These are phyloP conservation scores for Wickerhamiella alocasiicola DNA, from an alignment of 805 yeast species.

Conservation along the genomic window DNA sequence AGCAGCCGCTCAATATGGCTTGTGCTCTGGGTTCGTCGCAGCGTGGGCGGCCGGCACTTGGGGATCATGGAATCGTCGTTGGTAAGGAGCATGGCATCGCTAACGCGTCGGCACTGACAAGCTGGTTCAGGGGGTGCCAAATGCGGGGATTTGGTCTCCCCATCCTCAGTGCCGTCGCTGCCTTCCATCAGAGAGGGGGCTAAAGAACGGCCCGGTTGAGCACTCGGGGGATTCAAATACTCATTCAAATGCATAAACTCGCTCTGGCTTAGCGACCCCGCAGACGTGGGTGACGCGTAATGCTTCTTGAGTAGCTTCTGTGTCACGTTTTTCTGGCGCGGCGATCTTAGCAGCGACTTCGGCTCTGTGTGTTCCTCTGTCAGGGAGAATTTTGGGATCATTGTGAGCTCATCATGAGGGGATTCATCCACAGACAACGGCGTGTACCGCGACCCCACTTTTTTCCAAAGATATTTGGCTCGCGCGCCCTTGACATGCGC, in stretches of 20 bases:
- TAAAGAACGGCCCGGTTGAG: neutral
- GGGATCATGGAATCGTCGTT: constrained; percentile 5
- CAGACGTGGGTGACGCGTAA: neutral
- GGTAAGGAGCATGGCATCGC: constrained; percentile 2
- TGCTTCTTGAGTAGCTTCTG: constrained; percentile 5
- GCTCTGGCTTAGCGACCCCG: neutral
- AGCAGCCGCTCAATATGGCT: constrained; percentile 15
- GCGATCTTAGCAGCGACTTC: constrained; percentile 4
- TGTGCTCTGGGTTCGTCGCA: constrained; percentile 17
- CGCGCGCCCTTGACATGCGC: constrained; percentile 19
- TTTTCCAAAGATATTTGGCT: constrained; percentile 20
- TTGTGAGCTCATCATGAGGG: constrained; percentile 3
- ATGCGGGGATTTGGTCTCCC: neutral
- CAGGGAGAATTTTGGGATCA: constrained; percentile 10
- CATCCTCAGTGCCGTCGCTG: neutral
- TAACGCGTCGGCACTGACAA: neutral
- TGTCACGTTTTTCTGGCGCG: constrained; percentile 4
- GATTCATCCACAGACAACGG: neutral
- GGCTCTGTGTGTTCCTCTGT: constrained; percentile 8
- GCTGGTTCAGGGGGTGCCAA: too few species aligned
- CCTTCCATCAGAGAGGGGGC: neutral
- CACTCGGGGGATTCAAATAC: neutral
- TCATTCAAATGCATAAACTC: neutral
- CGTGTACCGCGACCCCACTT: constrained; percentile 15
- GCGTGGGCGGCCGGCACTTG: neutral